Evolutionary conservation across 805 yeast genomes (phyloP).

Genomic region (Yamadazyma tumulicola): DNA sequence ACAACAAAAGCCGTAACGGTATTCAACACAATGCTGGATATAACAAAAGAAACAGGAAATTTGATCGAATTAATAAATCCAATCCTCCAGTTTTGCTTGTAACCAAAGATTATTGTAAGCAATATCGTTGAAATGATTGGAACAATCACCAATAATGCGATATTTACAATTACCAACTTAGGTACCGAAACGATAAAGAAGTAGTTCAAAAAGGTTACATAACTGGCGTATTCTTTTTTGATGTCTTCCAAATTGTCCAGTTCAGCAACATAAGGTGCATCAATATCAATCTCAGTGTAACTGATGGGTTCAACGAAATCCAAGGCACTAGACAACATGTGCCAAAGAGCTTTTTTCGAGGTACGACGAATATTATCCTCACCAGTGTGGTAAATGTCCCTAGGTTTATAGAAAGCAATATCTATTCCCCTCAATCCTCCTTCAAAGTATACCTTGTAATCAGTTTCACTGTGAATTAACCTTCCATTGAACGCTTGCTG

Average conservation of each 20-base stretch:
- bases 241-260: slow-evolving; percentile 1
- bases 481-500: slow-evolving; percentile 82
- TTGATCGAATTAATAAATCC: slow-evolving; percentile 43
- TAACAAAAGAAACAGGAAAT: slow-evolving; percentile 53
- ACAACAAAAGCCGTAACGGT: slow-evolving; percentile 17
- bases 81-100: slow-evolving; percentile 45
- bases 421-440: slow-evolving; percentile 80
- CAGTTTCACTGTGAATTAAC: slow-evolving; percentile 77
- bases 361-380: slow-evolving; percentile 67
- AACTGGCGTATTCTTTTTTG: slow-evolving; percentile 46
- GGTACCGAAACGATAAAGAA: slow-evolving; percentile 55
- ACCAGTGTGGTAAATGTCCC: slow-evolving; percentile 78
- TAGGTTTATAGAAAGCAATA: slow-evolving; percentile 83
- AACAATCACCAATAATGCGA: slow-evolving; percentile 46
- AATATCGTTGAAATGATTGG: slow-evolving; percentile 54
- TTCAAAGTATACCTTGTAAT: slow-evolving; percentile 66
- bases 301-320: slow-evolving; percentile 51
- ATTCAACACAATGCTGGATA: slow-evolving; percentile 38
- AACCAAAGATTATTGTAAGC: slow-evolving; percentile 41
- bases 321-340: slow-evolving; percentile 72
- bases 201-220: slow-evolving; percentile 60
- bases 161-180: slow-evolving; percentile 47
- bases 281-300: slow-evolving; percentile 29
- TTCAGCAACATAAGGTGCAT: slow-evolving; percentile 23
- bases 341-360: slow-evolving; percentile 70